Base-by-base conservation (phyloP, 1,284 basidiomycete species). In the Heliocybe sulcata region DNA sequence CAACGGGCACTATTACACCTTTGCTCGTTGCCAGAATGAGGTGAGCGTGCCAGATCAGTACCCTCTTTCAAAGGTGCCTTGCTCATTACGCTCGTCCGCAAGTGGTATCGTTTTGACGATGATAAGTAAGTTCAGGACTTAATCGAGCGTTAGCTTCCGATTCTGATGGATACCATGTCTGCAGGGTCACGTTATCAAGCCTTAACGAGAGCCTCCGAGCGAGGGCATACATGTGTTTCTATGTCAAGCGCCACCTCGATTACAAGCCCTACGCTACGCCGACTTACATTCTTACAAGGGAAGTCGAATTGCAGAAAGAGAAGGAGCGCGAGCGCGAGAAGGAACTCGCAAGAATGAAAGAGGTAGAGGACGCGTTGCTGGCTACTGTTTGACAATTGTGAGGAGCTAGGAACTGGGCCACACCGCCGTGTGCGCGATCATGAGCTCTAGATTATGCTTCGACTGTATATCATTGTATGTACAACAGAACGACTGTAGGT, bases 51-150 rank as follows among this genome's bases (percentile, higher is more conserved):
- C 29, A 31, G 6, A 12, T 31, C 29, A 31, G 29, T 12, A 12
- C 29, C 4, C 12, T 31, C 29, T 4, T 31, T 31, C 29, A 31
- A 31, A 6, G 29, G 29, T 4, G 12, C 12, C 29, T n/a, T 70
- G 2, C 45, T 23, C n/a, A 35, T 59, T 66, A 35, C 60, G 58
- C 55, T 59, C 63, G 23, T 61, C 48, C 22, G 45, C 60, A 45
- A 93, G 85, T 98, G 94, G 94, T 96, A 92, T 72, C 85, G 87
- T 26, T 96, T 93, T 68, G 94, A 98, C 67, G 94, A 98, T 64
- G 94, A 96, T 65, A 96, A 92, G 89, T 91, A 61, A 68, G 82
- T 65, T 19, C 6, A 20, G 42, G 29, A 20, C 23, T 22, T 52
- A 19, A 22, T 55, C 12, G 23, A 29, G 33, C 10, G 3, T 20